These are phyloP conservation scores for Salix caprea DNA, from an alignment of 345 rosid species.

Conservation along the genomic window DNA sequence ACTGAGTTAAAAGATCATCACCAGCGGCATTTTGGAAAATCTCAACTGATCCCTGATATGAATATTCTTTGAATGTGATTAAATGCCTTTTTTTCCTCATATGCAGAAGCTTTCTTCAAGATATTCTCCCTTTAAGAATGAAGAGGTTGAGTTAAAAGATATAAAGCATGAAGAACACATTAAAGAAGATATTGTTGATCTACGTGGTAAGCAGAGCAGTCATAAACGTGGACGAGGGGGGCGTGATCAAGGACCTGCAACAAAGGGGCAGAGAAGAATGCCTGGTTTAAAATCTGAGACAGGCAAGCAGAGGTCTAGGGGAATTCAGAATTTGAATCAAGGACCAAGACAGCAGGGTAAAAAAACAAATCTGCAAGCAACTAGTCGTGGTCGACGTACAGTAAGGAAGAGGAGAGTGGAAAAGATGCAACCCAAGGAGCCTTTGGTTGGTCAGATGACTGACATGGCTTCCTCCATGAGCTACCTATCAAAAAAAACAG, in stretches of 20 bases:
- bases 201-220: slow-evolving; percentile 39
- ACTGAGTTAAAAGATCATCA: neutral
- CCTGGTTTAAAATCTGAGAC: slow-evolving; percentile 35
- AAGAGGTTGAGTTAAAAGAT: slow-evolving; percentile 43
- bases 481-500: neutral
- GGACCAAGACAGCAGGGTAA: slow-evolving; percentile 42
- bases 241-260: slow-evolving; percentile 51
- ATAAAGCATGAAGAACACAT: slow-evolving; percentile 26
- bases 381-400: slow-evolving; percentile 77
- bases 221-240: slow-evolving; percentile 53
- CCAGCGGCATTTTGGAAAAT: neutral
- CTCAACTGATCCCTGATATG: neutral
- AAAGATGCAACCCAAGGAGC: slow-evolving; percentile 31
- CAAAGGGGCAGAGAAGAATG: slow-evolving; percentile 45
- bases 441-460: slow-evolving; percentile 16
- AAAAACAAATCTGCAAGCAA: slow-evolving; percentile 38
- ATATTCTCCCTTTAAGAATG: slow-evolving; percentile 40
- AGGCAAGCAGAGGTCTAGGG: slow-evolving; percentile 38
- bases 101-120: slow-evolving; percentile 59
- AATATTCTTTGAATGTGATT: neutral
- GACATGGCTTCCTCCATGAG: slow-evolving; percentile 20
- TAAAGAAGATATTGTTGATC: slow-evolving; percentile 34
- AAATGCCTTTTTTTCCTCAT: slow-evolving; percentile 2
- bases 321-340: slow-evolving; percentile 32
- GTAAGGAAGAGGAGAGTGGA: slow-evolving; percentile 76